Base-by-base conservation (phyloP, 2,329 filamentous ascomycete species). In the Zymoseptoria crescenta region DNA sequence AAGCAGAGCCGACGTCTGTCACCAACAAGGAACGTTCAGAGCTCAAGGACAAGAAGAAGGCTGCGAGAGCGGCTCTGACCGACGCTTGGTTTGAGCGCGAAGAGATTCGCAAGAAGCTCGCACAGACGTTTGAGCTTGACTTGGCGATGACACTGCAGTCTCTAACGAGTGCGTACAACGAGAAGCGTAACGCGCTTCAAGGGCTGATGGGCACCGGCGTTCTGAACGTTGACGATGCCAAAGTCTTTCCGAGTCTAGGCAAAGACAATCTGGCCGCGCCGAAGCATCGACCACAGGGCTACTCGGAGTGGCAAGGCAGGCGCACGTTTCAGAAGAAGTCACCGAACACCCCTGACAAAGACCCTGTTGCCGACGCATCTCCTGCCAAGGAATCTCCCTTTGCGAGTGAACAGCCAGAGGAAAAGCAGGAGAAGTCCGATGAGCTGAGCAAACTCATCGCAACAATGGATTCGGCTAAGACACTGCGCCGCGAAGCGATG, bases 21-120 rank as follows among this genome's bases (percentile, higher is more conserved):
- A 45, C 13, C 10, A 45, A 16, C 35, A 45, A 45, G 7, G 35
- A 45, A 16, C 35, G 35, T 16, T 45, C 35, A 13, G 35, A 45
- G n/a, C 16, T 45, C 35, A 45, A 45, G 48, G 55, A 59, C 52
- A 45, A 51, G 45, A 59, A 57, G 52, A 60, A 61, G 41, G 58
- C 55, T 16, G 61, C 65, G 10, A 60, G 66, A 20, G 59, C 56
- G 19, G 61, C 58, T 19, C 56, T 69, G 16, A 61, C 56, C 28
- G 53, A 53, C 4, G 65, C 64, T 28, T 69, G 64, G 65, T 50
- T 56, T 27, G 59, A 62, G 41, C 61, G 67, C 13, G 66, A 69
- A 20, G 28, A 45, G 5, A 50, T 54, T 21, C 56, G 67, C 20
- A 35, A 29, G 10, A 58, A 58, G 21, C 57, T 68, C 21, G 48